Percentiles rank a stretch among this genome's conserved stretches.
Conservation (phyloP, 371 early-diverging fungal genomes). For the Apophysomyces variabilis region DNA sequence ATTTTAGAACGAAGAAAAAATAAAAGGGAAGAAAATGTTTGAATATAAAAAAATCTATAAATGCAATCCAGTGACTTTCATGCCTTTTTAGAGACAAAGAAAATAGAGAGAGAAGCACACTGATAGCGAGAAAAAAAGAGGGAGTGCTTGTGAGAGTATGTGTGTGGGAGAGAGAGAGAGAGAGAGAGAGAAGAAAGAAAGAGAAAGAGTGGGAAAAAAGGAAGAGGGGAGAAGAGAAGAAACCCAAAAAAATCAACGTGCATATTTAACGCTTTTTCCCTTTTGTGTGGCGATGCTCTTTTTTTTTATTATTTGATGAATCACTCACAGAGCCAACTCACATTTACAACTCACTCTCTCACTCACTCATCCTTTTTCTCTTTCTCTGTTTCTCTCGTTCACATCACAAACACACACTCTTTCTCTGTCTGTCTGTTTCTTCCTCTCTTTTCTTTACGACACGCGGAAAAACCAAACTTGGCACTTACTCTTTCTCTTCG, state of each 20-base stretch:
- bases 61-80: constrained; percentile 3
- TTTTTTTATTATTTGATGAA: too few relatives aligned
- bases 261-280: constrained; percentile 8
- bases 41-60: constrained; percentile 11
- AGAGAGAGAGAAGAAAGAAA: neutral
- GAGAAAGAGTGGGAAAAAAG: neutral
- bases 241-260: constrained; percentile 12
- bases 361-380: too few relatives aligned
- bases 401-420: too few relatives aligned
- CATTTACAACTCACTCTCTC: too few relatives aligned
- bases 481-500: neutral
- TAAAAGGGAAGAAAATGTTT: neutral
- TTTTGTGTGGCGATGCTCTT: neutral
- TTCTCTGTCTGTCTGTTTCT: too few relatives aligned
- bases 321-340: too few relatives aligned
- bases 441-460: neutral
- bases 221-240: constrained; percentile 3
- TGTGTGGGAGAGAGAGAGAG: neutral
- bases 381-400: too few relatives aligned
- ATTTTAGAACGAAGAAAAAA: neutral
- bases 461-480: constrained; percentile 8
- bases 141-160: neutral
- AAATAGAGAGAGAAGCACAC: neutral
- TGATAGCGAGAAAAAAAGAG: neutral
- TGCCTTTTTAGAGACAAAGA: constrained; percentile 12